Evolutionary conservation across 2,329 filamentous ascomycete genomes (phyloP).

Genomic region (Penicillium sp.): DNA sequence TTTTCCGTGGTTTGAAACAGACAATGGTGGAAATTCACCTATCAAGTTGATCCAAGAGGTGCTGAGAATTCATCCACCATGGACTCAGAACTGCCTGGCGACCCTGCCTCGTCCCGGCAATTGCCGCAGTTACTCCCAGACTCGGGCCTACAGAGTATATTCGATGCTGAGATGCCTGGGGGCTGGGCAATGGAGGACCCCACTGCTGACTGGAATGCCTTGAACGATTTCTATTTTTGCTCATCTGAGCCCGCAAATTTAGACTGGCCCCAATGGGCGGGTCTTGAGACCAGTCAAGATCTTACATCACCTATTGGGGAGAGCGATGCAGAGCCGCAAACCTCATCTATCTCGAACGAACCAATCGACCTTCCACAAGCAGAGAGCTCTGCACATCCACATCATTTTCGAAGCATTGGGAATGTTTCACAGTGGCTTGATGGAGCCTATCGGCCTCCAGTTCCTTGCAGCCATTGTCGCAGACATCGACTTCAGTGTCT

Average conservation of each 20-base stretch:
- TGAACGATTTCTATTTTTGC: conserved; percentile 22
- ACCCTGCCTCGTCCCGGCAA: conserved; percentile 10
- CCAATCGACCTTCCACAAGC: neutral
- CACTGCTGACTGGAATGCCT: conserved; percentile 4
- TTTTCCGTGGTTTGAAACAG: neutral
- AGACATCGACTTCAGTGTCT: conserved; percentile 53
- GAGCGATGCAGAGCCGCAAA: conserved; percentile 1
- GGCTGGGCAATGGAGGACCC: conserved; percentile 12
- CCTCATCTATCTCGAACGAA: neutral
- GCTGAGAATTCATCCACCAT: conserved; percentile 5
- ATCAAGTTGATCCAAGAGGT: neutral
- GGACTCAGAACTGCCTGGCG: conserved; percentile 9
- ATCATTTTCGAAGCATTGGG: conserved; percentile 13
- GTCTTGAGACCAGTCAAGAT: conserved; percentile 5
- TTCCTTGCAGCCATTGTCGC: conserved; percentile 52
- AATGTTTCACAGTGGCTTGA: conserved; percentile 42
- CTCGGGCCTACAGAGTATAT: conserved; percentile 14
- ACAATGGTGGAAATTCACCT: neutral
- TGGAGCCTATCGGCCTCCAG: conserved; percentile 49
- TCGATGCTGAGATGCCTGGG: conserved; percentile 6
- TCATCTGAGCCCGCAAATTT: conserved; percentile 12
- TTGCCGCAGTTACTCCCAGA: conserved; percentile 17
- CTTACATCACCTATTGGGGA: neutral
- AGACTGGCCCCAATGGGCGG: conserved; percentile 19
- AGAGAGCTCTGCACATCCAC: neutral